Base-by-base conservation (phyloP, 164 flowering plant genomes). In the Stephania cephalantha region DNA sequence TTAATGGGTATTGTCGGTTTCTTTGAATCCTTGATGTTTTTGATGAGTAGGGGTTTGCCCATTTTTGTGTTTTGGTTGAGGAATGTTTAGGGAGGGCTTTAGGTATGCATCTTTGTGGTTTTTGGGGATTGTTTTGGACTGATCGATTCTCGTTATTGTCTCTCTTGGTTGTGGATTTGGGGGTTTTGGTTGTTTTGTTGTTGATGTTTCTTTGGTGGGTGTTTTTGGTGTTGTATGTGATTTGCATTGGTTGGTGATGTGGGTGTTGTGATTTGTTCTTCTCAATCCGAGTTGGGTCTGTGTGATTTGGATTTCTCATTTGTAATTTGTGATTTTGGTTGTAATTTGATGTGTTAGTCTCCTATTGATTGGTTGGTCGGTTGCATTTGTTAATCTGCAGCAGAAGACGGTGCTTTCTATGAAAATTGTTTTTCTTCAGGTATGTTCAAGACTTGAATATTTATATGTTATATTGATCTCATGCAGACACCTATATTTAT, bases 151-250 rank as follows among this genome's bases (percentile, higher is more conserved):
- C 42, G 44, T 29, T 71, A 15, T 72, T 15, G 22, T 35, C 18
- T 50, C 11, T 78, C 46, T 31, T 6, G 46, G 25, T 45, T 15
- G 22, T 74, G 78, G 78, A 72, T 20, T 58, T 18, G 64, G 64
- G 64, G 68, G 9, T 65, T 65, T 22, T 15, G 11, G 79, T 78
- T 67, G 52, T 73, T 77, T 11, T 68, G 18, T 53, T 68, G n/a
- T 76, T 69, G 17, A 13, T 65, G 9, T 66, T 25, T 11, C 44
- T 74, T 20, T 17, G 22, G 52, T 45, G 20, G 18, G 22, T 58
- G 64, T 58, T 17, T 13, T 58, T 6, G 17, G n/a, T 71, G 46
- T 63, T 7, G 44, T 77, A 67, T 13, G 68, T 74, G 15, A 50
- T 68, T 50, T 72, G 55, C 71, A 4, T 72, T n/a, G n/a, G n/a